A percentile compares a stretch with the other conserved stretches of the same genome.
phyloP scores from a whole-genome alignment of 192 early-diverging fungal species.

The Lunasporangiospora selenospora region DNA sequence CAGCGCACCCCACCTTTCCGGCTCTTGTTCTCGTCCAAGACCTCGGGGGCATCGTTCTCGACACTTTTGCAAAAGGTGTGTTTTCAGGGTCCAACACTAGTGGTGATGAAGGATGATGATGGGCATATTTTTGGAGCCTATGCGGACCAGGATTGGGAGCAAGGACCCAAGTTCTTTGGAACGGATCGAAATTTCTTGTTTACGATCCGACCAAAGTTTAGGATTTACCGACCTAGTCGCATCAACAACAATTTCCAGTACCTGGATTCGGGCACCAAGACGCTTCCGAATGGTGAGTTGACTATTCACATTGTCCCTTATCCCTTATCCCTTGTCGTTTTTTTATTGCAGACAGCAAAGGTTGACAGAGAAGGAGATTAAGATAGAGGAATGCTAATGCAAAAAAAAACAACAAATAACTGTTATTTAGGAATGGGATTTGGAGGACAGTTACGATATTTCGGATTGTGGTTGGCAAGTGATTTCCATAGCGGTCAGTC shows the following conservation, averaged over 20 bases:
- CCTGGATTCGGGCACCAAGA: slow-evolving; percentile 75
- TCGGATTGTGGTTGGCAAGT: slow-evolving; percentile 72
- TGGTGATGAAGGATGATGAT: slow-evolving; percentile 59
- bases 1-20: slow-evolving; percentile 20
- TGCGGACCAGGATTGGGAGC: slow-evolving; percentile 62
- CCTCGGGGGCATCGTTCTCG: slow-evolving; percentile 57
- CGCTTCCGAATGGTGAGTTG: slow-evolving; percentile 69
- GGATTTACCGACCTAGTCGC: slow-evolving; percentile 35
- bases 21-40: slow-evolving; percentile 54
- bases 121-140: slow-evolving; percentile 74
- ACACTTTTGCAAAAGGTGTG: slow-evolving; percentile 52
- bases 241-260: slow-evolving; percentile 79
- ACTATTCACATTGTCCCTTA: neutral
- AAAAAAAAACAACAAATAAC: no score
- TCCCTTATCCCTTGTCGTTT: no score
- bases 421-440: slow-evolving; percentile 62
- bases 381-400: no score
- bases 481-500: slow-evolving; percentile 69
- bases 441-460: slow-evolving; percentile 78
- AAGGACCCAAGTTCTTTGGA: slow-evolving; percentile 69
- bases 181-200: slow-evolving; percentile 67
- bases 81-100: slow-evolving; percentile 54
- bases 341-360: no score
- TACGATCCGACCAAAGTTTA: slow-evolving; percentile 23
- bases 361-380: no score